Evolutionary conservation across 768 basidiomycete genomes (phyloP), one percentile per base, ranked within the genome.

Genomic region (Amanita thiersii): DNA sequence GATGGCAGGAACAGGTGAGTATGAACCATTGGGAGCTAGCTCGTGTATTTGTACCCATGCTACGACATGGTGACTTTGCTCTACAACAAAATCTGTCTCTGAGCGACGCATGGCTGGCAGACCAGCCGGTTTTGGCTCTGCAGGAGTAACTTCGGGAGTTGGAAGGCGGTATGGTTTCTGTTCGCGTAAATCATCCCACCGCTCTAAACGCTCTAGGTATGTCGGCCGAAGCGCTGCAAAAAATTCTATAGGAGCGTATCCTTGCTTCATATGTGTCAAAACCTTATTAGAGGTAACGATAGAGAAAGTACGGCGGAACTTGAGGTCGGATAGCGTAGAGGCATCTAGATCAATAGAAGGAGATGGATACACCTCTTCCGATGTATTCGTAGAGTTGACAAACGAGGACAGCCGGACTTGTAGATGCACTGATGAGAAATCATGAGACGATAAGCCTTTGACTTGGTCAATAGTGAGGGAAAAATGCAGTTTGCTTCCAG

Each of bases 101-200:
- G 91, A 88, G 19, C 91, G 81, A 14, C 93, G 79, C 91, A 94
- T 94, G 12, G 70, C 69, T n/a, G 78, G 79, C 17, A 72, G 52
- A 38, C 58, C 61, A 21, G 68, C 58, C 1, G 74, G 63, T 31
- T 57, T 60, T 48, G 50, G 62, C 34, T 75, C 72, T 25, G 57
- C 55, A 17, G 59, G 60, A n/a, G 61, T 59, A n/a, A n/a, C n/a
- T 21, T 56, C 48, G 15, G 63, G 47, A 40, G 57, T 61, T 34
- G 64, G 55, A 31, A 68, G 59, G 47, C 62, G 63, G 53, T 56
- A 64, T 45, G 66, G 62, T 48, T 77, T 75, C 36, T 84, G 77
- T 49, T 97, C 92, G 24, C 91, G 78, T 69, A 87, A 72, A 55
- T 92, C 86, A 55, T 97, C 94, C 92, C 91, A 96, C 43, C 86